Percentiles rank a stretch among this genome's conserved stretches.
These are phyloP conservation scores for Zymoseptoria ardabiliae DNA, from an alignment of 2,329 filamentous ascomycete species.

Conservation along the genomic window DNA sequence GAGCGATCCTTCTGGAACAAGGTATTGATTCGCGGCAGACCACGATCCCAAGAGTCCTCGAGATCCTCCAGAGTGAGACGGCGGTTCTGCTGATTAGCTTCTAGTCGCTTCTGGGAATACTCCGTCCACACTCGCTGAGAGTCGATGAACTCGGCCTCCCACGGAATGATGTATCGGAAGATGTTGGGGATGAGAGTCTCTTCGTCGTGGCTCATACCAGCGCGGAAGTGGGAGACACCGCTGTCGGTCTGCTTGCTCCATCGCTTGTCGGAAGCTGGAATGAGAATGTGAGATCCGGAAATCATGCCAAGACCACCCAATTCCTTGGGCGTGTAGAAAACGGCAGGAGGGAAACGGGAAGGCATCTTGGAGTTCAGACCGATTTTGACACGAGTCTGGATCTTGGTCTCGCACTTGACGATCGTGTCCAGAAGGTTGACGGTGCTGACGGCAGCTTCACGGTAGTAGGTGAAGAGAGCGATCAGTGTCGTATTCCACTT, in stretches of 20 bases:
- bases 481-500: constrained; percentile 99
- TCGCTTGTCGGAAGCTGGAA: constrained; percentile 93
- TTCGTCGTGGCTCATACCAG: constrained; percentile 96
- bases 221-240: constrained; percentile 91
- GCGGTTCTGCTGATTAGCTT: constrained; percentile 95
- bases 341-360: constrained; percentile 92
- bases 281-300: constrained; percentile 94
- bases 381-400: constrained; percentile 97
- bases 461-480: constrained; percentile 95
- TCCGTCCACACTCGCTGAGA: constrained; percentile 99
- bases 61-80: constrained; percentile 90
- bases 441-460: constrained; percentile 92
- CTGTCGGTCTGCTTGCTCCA: constrained; percentile 98
- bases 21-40: constrained; percentile 94
- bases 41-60: constrained; percentile 97
- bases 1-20: constrained; percentile 98
- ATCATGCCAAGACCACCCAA: constrained; percentile 97
- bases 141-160: constrained; percentile 98
- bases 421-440: constrained; percentile 92
- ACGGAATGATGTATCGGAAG: constrained; percentile 97
- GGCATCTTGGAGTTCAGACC: constrained; percentile 99
- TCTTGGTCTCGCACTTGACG: constrained; percentile 99
- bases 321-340: constrained; percentile 98
- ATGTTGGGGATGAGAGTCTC: constrained; percentile 98
- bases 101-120: constrained; percentile 94